These are phyloP conservation scores for Trichophyton verrucosum DNA, from an alignment of 2,329 filamentous ascomycete species.

Conservation along the genomic window DNA sequence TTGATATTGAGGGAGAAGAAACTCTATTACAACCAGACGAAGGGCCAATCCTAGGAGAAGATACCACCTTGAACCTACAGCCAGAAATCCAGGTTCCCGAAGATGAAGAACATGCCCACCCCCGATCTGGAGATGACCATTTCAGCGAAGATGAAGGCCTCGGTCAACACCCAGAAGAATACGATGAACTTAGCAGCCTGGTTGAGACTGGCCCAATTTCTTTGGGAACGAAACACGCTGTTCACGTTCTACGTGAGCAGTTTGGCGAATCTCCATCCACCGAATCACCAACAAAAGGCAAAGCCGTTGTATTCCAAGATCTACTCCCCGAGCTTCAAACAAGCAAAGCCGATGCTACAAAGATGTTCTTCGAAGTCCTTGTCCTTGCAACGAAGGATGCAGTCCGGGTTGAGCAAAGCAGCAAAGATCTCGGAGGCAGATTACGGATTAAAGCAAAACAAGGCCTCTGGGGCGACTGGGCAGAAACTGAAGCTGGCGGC, in stretches of 20 bases:
- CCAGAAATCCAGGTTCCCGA: conserved; percentile 55
- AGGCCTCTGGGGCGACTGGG: conserved; percentile 95
- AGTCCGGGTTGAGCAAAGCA: conserved; percentile 83
- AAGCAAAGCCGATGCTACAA: conserved; percentile 81
- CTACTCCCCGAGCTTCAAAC: conserved; percentile 72
- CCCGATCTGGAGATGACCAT: conserved; percentile 20
- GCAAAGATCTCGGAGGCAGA: conserved; percentile 58
- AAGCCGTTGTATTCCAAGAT: conserved; percentile 76
- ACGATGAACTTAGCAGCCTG: conserved; percentile 67
- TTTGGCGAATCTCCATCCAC: conserved; percentile 56
- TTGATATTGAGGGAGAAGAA: conserved; percentile 54
- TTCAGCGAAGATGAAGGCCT: conserved; percentile 38
- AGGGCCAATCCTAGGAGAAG: conserved; percentile 40
- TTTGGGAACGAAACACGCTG: conserved; percentile 84
- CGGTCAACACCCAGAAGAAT: conserved; percentile 44
- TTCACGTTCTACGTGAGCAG: conserved; percentile 80
- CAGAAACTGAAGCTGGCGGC: conserved; percentile 51
- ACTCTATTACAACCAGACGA: conserved; percentile 38
- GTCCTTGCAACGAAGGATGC: conserved; percentile 96
- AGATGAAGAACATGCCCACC: conserved; percentile 37
- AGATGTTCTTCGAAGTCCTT: conserved; percentile 98
- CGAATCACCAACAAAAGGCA: conserved; percentile 56
- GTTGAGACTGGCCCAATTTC: conserved; percentile 78
- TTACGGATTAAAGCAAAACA: conserved; percentile 82
- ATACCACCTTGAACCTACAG: conserved; percentile 32